Evolutionary conservation across 805 yeast species (phyloP), one percentile per base, ranked within the genome.

Genomic region (Saturnispora serradocipensis): DNA sequence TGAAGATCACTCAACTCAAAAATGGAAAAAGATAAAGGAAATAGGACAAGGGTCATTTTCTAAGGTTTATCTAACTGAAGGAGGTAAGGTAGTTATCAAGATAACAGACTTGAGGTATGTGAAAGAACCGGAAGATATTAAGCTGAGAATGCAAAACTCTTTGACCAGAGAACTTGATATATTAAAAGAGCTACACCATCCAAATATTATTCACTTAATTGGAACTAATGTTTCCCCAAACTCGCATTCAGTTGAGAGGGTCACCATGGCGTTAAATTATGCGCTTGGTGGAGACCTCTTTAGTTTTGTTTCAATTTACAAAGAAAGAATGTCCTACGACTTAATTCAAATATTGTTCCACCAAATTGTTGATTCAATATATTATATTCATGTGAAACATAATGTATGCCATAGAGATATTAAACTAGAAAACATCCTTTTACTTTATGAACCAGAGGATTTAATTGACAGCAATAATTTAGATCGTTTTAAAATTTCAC

Each of bases 341-440:
- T 68, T 84, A 8, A 69, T 86, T 2, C 72, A 80, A 52, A 72
- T 87, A 27, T 69, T 89, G 0, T 84, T 86, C 56, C 76, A 83
- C 7, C 96, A 93, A 65, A 60, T 87, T 2, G 77, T 81, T 3
- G 64, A 75, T 10, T 91, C 96, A 0, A 81, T 89, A 3, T 70
- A 74, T 24, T 88, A 85, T 62, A 68, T 91, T 49, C 99, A 93
- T 65, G 60, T 64, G 4, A 69, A 77, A 51, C 67, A 76, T 54
- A 32, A 36, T n/a, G 78, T 90, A 27, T 87, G 90, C 8, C 99
- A 93, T 67, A 80, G 98, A 53, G 99, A 93, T 62, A 77, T 93
- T 58, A 93, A 93, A 69, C 72, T 91, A 44, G 99, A 93, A 60
- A 93, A 89, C 60, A 72, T 88, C 2, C 66, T 88, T n/a, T 61